Evolutionary conservation across 331 rosid species (phyloP).

Genomic region (Pyracantha coccinea): DNA sequence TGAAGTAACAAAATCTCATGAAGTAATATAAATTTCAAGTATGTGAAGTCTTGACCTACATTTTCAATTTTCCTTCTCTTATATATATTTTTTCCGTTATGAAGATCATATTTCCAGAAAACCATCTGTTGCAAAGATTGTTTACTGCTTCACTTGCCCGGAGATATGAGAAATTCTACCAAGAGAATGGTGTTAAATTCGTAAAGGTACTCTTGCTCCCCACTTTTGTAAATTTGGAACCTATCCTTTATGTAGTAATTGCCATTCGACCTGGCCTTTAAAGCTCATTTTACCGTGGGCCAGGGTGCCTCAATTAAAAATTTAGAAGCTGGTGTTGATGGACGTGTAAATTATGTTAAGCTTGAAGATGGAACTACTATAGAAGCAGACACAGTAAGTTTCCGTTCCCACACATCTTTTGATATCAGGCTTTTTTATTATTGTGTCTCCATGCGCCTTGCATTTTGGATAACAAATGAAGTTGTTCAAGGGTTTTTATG

Average conservation of each 20-base stretch:
- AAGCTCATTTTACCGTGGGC: slow-evolving; percentile 11
- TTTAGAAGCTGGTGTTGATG: slow-evolving; percentile 70
- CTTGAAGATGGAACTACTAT: slow-evolving; percentile 75
- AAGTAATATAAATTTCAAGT: neutral
- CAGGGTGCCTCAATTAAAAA: slow-evolving; percentile 69
- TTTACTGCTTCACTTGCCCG: slow-evolving; percentile 85
- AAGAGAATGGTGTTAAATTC: slow-evolving; percentile 77
- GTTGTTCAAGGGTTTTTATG: neutral
- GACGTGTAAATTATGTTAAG: slow-evolving; percentile 60
- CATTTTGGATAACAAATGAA: slow-evolving; percentile 1
- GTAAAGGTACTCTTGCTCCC: slow-evolving; percentile 39
- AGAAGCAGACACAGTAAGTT: slow-evolving; percentile 76
- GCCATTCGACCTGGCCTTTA: neutral
- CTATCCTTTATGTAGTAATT: neutral
- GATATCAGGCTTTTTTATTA: neutral
- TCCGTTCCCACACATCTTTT: neutral
- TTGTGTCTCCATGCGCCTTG: slow-evolving; percentile 6
- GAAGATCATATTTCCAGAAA: slow-evolving; percentile 79
- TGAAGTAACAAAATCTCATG: neutral
- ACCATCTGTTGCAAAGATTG: slow-evolving; percentile 70
- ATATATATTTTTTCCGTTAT: neutral
- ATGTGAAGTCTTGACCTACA: neutral
- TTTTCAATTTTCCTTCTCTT: slow-evolving; percentile 4
- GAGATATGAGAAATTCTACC: slow-evolving; percentile 86
- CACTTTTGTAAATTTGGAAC: neutral